Base-by-base conservation (phyloP, 2,329 filamentous ascomycete genomes). In the Xylariaceae sp. region DNA sequence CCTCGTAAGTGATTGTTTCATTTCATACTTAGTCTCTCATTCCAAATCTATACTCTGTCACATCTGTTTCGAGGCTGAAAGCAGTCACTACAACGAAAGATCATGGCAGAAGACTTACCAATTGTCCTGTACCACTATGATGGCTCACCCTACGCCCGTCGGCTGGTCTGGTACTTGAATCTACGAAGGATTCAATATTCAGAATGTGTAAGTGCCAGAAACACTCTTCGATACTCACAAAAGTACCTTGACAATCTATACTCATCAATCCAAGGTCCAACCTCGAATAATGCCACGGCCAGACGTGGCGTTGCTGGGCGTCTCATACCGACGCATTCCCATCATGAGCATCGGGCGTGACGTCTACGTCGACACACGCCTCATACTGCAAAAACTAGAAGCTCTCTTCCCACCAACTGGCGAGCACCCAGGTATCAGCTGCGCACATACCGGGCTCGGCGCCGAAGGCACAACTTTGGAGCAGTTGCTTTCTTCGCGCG, bases 261-360 rank as follows among this genome's bases (percentile, higher is more conserved):
- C 41, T 38, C 19, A 45, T 42, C 4, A 28, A 28, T 5, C 19
- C n/a, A 54, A 87, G 84, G 68, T 83, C 45, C 86, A 90, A 82
- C 84, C 87, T 0, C 71, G 75, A 2, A 76, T 80, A 33, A 73
- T 89, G 64, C 87, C 87, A 6, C 82, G 87, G 22, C 84, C 85
- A 1, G 84, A 88, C 64, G 64, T 89, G 13, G 68, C 72, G 16
- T 71, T 73, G 1, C 75, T 90, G 13, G 84, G 83, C 22, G 75
- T 89, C 49, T 71, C 74, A 6, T 86, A 91, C 69, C 80, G 87
- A 4, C 84, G 87, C 51, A 89, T 89, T 51, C 87, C 87, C 1
- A 63, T 90, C 46, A 69, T 90, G 46, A 71, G 82, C 18, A 83
- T 89, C 59, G 86, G 84, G 14, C 75, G 80, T 6, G 81, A 88